A percentile compares a stretch with the other conserved stretches of the same genome.
phyloP scores from a whole-genome alignment of 768 basidiomycete genomes.

The Atractiella rhizophila region DNA sequence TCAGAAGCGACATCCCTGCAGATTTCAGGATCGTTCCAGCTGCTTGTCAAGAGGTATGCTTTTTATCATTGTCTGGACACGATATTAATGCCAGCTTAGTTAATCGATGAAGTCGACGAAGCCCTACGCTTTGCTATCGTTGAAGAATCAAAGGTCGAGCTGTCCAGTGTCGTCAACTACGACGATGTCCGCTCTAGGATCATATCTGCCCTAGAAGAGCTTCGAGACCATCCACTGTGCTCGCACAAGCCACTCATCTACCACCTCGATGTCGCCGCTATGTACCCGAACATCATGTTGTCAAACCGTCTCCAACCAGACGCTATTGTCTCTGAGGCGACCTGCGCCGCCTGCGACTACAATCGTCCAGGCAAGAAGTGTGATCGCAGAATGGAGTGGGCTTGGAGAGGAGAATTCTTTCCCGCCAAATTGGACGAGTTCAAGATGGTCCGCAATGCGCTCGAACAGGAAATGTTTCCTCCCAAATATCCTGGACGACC shows the following conservation, averaged over 20 bases:
- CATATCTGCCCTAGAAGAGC: slow-evolving; percentile 45
- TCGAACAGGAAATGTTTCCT: slow-evolving; percentile 84
- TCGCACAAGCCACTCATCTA: slow-evolving; percentile 85
- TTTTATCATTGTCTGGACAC: not conserved
- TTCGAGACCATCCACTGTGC: slow-evolving; percentile 76
- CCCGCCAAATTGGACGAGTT: slow-evolving; percentile 89
- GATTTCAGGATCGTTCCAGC: slow-evolving; percentile 82
- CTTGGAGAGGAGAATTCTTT: slow-evolving; percentile 96
- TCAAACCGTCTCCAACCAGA: slow-evolving; percentile 96
- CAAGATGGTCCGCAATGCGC: slow-evolving; percentile 93
- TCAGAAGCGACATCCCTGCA: slow-evolving; percentile 77
- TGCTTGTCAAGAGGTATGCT: slow-evolving; percentile 40
- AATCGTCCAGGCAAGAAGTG: slow-evolving; percentile 89
- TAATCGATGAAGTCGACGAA: slow-evolving; percentile 80
- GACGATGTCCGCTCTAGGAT: slow-evolving; percentile 70
- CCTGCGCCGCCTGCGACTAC: slow-evolving; percentile 93
- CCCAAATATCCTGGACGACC: slow-evolving; percentile 46
- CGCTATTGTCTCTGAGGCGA: slow-evolving; percentile 85
- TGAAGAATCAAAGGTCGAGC: slow-evolving; percentile 50
- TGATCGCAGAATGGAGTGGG: slow-evolving; percentile 82
- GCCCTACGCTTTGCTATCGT: slow-evolving; percentile 69
- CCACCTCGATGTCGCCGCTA: slow-evolving; percentile 93
- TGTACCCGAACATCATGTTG: slow-evolving; percentile 99
- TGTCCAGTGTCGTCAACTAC: slow-evolving; percentile 80
- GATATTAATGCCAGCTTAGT: slow-evolving; percentile 26